phyloP scores from a whole-genome alignment of 768 basidiomycete species.

The Boletus vermiculosoides region DNA sequence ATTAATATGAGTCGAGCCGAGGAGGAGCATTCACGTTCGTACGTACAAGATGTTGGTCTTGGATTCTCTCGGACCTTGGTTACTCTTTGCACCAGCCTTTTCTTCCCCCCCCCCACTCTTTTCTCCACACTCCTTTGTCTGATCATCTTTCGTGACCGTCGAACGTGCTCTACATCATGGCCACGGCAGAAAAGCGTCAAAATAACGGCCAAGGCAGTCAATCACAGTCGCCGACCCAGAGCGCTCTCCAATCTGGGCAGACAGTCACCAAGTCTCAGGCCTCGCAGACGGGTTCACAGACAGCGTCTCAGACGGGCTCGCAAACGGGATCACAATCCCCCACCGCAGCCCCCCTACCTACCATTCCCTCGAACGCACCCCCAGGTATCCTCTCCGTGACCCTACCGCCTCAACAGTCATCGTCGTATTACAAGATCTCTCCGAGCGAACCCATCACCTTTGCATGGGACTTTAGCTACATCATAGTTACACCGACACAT shows the following conservation, averaged over 20 bases:
- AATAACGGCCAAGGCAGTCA: not conserved
- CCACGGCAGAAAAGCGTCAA: slow-evolving; percentile 9
- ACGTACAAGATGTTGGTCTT: not conserved
- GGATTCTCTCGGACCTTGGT: not conserved
- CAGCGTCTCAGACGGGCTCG: slow-evolving; percentile 10
- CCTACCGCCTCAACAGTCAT: slow-evolving; percentile 75
- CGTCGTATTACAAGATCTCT: slow-evolving; percentile 89
- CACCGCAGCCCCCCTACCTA: slow-evolving; percentile 8
- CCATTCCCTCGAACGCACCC: slow-evolving; percentile 51
- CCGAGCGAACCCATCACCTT: slow-evolving; percentile 73
- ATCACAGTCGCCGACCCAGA: slow-evolving; percentile 2
- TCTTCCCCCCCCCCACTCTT: not conserved
- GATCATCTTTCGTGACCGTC: too few species aligned
- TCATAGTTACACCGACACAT: slow-evolving; percentile 61
- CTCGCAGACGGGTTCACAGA: slow-evolving; percentile 6
- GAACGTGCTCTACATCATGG: not conserved
- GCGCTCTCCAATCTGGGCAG: not conserved
- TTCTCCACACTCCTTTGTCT: not conserved
- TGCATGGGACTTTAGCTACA: slow-evolving; percentile 83
- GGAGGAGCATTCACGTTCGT: too few species aligned
- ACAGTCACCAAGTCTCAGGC: not conserved
- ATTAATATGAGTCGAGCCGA: not conserved
- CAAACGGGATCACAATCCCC: slow-evolving; percentile 1
- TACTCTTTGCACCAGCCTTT: not conserved
- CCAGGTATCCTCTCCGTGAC: slow-evolving; percentile 72